Base-by-base conservation (phyloP, 805 yeast genomes). In the Yarrowia bubula region DNA sequence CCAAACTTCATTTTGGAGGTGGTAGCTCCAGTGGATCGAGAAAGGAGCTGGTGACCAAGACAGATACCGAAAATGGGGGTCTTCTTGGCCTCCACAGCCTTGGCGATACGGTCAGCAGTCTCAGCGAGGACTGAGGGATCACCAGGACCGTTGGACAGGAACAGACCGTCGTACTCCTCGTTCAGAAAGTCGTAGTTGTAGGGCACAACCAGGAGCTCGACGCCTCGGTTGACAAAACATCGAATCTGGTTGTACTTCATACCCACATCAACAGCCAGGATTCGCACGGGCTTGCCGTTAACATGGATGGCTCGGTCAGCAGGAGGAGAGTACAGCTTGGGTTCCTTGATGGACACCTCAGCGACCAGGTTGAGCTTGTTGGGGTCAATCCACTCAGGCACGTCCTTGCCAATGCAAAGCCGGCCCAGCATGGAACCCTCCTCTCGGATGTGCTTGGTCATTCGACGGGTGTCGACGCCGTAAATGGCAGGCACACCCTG, bases 91-190 rank as follows among this genome's bases (percentile, higher is more conserved):
- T 81, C 80, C 66, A 93, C 75, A 39, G 84, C 89, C 47, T 75
- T 76, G 43, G 81, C 70, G 73, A 95, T 79, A 70, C 83, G 86
- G 44, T 78, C 81, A 39, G 88, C 88, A 67, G 91, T 84, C 18
- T 81, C 83, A 50, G 85, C 76, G 85, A 95, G 83, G 66, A 89
- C 90, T 48, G 95, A 84, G 66, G 99, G 99, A 79, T 95, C 98
- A 84, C 99, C 99, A 33, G 99, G 99, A 81, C 99, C 99, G 78
- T 95, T 95, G 65, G 98, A 92, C 70, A 93, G 81, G 78, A 95
- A 95, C 72, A 95, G 82, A 81, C 99, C 99, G 76, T 95, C 99
- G 75, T 88, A 95, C 68, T 86, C 82, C 77, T 91, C 96, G 60
- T 78, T 73, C 68, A 89, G 80, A 76, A 89, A 87, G 77, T 92